phyloP scores from a whole-genome alignment of 2,329 filamentous ascomycete genomes.

The Chaetothyriales sp. region DNA sequence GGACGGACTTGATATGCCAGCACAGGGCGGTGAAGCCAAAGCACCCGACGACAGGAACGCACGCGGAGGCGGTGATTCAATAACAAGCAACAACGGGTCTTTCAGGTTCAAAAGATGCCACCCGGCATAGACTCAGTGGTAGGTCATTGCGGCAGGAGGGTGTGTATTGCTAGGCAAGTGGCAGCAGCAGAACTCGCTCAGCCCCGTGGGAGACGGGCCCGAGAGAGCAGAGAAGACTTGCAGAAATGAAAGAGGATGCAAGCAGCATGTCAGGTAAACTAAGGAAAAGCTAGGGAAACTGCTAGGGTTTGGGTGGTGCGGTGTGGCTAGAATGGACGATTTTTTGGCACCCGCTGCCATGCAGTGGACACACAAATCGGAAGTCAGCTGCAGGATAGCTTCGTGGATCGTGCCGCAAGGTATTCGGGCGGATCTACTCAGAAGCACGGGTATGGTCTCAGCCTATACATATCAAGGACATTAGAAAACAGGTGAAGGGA shows the following conservation, averaged over 20 bases:
- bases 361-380: background rate
- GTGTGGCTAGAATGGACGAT: background rate
- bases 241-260: constrained; percentile 2
- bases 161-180: background rate
- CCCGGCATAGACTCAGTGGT: background rate
- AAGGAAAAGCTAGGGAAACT: constrained; percentile 11
- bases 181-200: constrained; percentile 17
- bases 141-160: background rate
- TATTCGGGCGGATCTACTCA: background rate
- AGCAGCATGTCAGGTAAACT: constrained; percentile 14
- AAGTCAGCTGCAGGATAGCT: background rate
- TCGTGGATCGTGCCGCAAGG: background rate
- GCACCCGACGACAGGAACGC: background rate
- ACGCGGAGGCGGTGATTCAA: background rate
- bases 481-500: background rate
- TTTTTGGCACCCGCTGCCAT: background rate
- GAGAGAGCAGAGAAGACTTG: constrained; percentile 18
- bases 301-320: constrained; percentile 3
- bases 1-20: background rate
- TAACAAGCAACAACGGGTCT: background rate
- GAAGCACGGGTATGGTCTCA: background rate
- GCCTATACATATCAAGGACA: background rate
- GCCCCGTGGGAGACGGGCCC: constrained; percentile 30
- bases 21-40: background rate
- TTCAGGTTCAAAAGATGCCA: background rate